Evolutionary conservation across 768 basidiomycete species (phyloP).

Genomic region (Gloeostereum incarnatum): DNA sequence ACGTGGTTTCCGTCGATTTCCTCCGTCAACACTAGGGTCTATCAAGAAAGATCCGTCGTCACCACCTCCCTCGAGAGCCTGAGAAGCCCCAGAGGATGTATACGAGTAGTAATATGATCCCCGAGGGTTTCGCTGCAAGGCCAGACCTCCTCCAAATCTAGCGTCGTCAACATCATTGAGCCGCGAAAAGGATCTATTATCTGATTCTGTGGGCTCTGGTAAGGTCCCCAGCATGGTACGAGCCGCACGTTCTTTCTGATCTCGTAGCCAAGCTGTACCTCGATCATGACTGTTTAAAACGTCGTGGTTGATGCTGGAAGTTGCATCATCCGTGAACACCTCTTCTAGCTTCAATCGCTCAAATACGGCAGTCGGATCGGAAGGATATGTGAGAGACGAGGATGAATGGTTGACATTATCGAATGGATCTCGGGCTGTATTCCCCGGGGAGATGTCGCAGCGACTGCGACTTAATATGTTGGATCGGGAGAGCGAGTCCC

Average conservation of each 20-base stretch:
- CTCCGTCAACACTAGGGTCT: constrained; percentile 23
- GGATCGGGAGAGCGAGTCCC: constrained; percentile 9
- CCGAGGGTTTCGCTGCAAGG: constrained; percentile 53
- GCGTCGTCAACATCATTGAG: constrained; percentile 26
- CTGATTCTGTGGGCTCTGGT: constrained; percentile 51
- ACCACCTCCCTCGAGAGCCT: constrained; percentile 42
- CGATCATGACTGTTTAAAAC: constrained; percentile 49
- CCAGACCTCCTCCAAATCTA: constrained; percentile 49
- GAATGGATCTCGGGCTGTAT: constrained; percentile 13
- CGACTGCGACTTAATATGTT: constrained; percentile 3
- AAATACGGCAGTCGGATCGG: constrained; percentile 39
- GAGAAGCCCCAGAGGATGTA: constrained; percentile 35
- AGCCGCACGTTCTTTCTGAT: constrained; percentile 65
- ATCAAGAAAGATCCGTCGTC: constrained; percentile 31
- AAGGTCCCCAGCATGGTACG: constrained; percentile 49
- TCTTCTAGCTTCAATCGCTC: constrained; percentile 48
- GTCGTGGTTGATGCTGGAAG: constrained; percentile 31
- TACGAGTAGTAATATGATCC: constrained; percentile 79
- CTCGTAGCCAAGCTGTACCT: constrained; percentile 73
- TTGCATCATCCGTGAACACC: constrained; percentile 26
- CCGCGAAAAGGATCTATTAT: constrained; percentile 33
- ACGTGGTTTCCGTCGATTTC: constrained; percentile 28
- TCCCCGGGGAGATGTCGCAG: constrained; percentile 7
- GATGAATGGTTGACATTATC: constrained; percentile 17
- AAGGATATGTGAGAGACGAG: constrained; percentile 21